Percentiles rank a stretch among this genome's conserved stretches.
Evolutionary conservation across 2,329 filamentous ascomycete genomes (phyloP).

Genomic region (Colletotrichum echinochloae): DNA sequence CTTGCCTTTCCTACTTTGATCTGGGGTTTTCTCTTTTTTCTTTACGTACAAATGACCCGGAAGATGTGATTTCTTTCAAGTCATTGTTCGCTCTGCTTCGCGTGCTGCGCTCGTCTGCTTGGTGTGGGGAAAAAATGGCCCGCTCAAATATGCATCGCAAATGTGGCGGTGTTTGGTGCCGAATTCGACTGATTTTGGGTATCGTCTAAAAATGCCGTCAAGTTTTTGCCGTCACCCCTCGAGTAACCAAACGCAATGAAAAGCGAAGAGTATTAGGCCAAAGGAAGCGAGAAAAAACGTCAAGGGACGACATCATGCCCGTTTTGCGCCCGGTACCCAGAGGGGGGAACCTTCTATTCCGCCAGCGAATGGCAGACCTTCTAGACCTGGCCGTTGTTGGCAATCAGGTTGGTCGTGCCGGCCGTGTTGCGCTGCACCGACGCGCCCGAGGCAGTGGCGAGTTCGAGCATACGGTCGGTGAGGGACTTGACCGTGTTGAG

Average conservation of each 20-base stretch:
- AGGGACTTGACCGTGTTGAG: conserved; percentile 60
- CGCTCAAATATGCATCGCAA: conserved; percentile 27
- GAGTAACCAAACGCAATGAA: conserved; percentile 18
- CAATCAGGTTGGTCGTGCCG: conserved; percentile 65
- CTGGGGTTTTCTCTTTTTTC: conserved; percentile 2
- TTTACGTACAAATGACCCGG: conserved; percentile 30
- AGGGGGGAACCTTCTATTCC: conserved; percentile 3
- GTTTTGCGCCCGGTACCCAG: not conserved
- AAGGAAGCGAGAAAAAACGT: conserved; percentile 17
- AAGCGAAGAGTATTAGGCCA: conserved; percentile 29
- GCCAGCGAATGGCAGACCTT: not conserved
- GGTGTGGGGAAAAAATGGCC: conserved; percentile 19
- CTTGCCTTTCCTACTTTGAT: conserved; percentile 25
- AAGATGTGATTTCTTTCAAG: not conserved
- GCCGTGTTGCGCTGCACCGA: conserved; percentile 55
- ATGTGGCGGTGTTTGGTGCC: not conserved
- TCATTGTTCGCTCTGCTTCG: not conserved
- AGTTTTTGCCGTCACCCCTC: conserved; percentile 25
- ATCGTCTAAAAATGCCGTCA: conserved; percentile 40
- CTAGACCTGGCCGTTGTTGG: conserved; percentile 64
- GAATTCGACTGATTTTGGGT: conserved; percentile 34
- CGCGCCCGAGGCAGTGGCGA: conserved; percentile 62
- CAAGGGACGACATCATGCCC: conserved; percentile 19
- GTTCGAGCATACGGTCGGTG: conserved; percentile 61
- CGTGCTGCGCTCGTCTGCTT: conserved; percentile 3